phyloP scores from a whole-genome alignment of 257 asterid genomes.

The Ehretia macrophylla region DNA sequence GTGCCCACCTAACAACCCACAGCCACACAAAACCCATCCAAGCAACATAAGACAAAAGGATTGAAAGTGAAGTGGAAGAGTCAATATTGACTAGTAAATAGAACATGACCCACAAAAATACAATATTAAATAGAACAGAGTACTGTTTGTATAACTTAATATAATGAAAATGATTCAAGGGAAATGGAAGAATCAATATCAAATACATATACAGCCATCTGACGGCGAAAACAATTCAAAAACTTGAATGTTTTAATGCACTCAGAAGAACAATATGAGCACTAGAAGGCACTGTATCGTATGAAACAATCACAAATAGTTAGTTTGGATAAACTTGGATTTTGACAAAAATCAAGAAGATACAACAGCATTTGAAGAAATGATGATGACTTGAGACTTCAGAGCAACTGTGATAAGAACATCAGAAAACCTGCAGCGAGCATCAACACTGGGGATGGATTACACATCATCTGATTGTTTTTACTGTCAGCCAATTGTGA shows the following conservation, averaged over 20 bases:
- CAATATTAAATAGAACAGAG: too few relatives aligned
- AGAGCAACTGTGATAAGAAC: slow-evolving; percentile 25
- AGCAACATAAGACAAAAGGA: too few relatives aligned
- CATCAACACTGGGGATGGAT: slow-evolving; percentile 26
- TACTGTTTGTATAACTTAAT: too few relatives aligned
- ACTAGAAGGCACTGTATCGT: background rate
- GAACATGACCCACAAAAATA: too few relatives aligned
- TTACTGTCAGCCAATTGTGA: slow-evolving; percentile 18
- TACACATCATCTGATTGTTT: slow-evolving; percentile 15
- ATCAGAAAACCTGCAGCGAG: slow-evolving; percentile 24
- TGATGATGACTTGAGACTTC: slow-evolving; percentile 12
- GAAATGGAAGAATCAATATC: background rate
- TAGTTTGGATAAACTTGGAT: background rate
- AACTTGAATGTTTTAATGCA: background rate
- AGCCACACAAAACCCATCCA: too few relatives aligned
- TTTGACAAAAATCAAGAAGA: slow-evolving; percentile 1
- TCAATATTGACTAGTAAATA: too few relatives aligned
- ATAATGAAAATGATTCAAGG: too few relatives aligned
- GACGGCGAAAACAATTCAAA: background rate
- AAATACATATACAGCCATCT: background rate
- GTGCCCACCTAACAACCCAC: too few relatives aligned
- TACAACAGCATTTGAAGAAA: background rate
- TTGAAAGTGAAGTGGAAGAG: too few relatives aligned
- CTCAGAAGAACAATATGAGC: slow-evolving; percentile 8
- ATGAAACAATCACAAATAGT: background rate